Evolutionary conservation across 805 yeast genomes (phyloP).

Genomic region (Crinitomyces ghanaensis): DNA sequence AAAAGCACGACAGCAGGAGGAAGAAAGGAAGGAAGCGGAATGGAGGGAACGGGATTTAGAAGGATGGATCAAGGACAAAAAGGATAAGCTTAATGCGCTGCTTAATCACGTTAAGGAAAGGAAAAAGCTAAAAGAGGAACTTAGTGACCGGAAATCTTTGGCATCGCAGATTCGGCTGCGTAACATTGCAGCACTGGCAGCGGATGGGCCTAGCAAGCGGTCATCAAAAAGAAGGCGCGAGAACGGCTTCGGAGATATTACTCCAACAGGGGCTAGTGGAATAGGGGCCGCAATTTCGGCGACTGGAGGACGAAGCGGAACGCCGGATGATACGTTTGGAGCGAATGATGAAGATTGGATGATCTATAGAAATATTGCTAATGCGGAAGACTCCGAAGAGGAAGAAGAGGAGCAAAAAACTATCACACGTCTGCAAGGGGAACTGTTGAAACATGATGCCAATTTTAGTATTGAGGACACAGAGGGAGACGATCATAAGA

Average conservation of each 20-base stretch:
- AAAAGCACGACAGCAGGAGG: slow-evolving; percentile 46
- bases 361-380: slow-evolving; percentile 72
- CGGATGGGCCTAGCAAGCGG: slow-evolving; percentile 39
- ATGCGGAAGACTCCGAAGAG: slow-evolving; percentile 64
- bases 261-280: no score
- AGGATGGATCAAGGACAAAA: slow-evolving; percentile 70
- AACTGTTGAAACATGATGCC: slow-evolving; percentile 73
- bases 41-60: slow-evolving; percentile 67
- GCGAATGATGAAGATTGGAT: slow-evolving; percentile 95
- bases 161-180: slow-evolving; percentile 93
- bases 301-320: no score
- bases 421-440: slow-evolving; percentile 47
- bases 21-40: slow-evolving; percentile 52
- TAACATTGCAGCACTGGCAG: slow-evolving; percentile 74
- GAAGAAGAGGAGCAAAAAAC: slow-evolving; percentile 52
- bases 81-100: slow-evolving; percentile 47
- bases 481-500: slow-evolving; percentile 58
- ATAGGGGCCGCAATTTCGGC: no score
- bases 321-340: slow-evolving; percentile 89
- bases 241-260: slow-evolving; percentile 33
- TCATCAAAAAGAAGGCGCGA: slow-evolving; percentile 17
- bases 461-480: slow-evolving; percentile 69
- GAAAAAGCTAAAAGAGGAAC: slow-evolving; percentile 57
- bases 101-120: slow-evolving; percentile 57
- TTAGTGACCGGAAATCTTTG: slow-evolving; percentile 77